Evolutionary conservation across 2,329 filamentous ascomycete species (phyloP), one percentile per base, ranked within the genome.

Genomic region (Rutstroemia sp.): DNA sequence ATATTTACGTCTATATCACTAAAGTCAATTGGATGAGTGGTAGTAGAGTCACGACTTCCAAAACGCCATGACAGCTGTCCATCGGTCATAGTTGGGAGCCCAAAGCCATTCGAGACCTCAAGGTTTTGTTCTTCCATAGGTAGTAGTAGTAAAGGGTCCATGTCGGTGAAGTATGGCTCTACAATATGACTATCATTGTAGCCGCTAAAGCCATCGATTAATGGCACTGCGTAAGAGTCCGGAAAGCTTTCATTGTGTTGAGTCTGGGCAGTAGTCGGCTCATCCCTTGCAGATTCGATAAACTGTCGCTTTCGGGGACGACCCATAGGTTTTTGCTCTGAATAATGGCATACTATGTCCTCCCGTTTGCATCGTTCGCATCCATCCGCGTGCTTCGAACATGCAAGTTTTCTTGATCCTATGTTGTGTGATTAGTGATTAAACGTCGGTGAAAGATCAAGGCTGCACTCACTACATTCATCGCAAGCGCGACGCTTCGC

Each of bases 241-340:
- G 56, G 47, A n/a, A 44, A 17, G 30, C 57, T 27, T 8, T 53
- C 25, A 23, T 52, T 48, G 48, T 37, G 37, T 25, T 54, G 25
- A 14, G 17, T 46, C 8, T 57, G 48, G 21, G 59, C 51, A 5
- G 17, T 37, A 16, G 27, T 16, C 16, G 46, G 57, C 23, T 61
- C 57, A 12, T 64, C 61, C 44, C 49, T 56, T 16, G 55, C 27
- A n/a, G 59, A 57, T 49, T 69, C 65, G 34, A 65, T 61, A 49
- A 66, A 68, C 39, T 71, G 76, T 57, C 80, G 74, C 70, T 86
- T 86, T 55, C 82, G 73, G 21, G 83, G 83, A 44, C 83, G 75
- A 4, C 83, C 83, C 83, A 86, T 86, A 42, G 73, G 80, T 69
- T 86, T 86, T 67, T 86, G 83, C 12, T 76, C 73, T 7, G 82